Conservation (phyloP, 2,329 filamentous ascomycete genomes). For the Trichoderma pleuroti region DNA sequence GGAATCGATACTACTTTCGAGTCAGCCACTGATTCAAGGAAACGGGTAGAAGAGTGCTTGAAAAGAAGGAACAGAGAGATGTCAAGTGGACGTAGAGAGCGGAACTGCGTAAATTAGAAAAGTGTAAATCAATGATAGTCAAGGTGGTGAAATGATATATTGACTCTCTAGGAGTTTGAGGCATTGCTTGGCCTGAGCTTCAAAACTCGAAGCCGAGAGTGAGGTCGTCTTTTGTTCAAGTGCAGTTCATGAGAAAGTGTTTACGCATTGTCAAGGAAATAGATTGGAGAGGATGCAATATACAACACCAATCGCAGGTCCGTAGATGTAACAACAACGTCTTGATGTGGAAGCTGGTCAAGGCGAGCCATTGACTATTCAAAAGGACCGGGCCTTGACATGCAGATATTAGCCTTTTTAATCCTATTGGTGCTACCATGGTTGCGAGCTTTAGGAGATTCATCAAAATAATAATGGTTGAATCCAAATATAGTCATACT, state of each 20-base stretch:
- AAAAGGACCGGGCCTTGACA: neutral
- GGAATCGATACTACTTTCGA: neutral
- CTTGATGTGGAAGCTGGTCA: neutral
- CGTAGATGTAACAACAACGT: neutral
- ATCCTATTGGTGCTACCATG: no score
- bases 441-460: neutral
- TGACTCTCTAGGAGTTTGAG: neutral
- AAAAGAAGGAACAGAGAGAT: neutral
- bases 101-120: neutral
- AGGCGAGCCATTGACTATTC: neutral
- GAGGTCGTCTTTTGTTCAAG: neutral
- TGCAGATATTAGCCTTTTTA: neutral
- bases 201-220: neutral
- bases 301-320: neutral
- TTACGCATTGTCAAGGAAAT: neutral
- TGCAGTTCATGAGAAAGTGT: neutral
- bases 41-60: neutral
- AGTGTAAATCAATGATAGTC: fast-evolving
- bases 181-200: neutral
- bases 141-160: neutral
- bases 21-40: neutral
- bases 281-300: neutral
- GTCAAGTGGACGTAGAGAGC: fast-evolving
- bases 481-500: neutral
- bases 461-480: neutral